Evolutionary conservation across 345 rosid species (phyloP).

Genomic region (Garcia nutans): DNA sequence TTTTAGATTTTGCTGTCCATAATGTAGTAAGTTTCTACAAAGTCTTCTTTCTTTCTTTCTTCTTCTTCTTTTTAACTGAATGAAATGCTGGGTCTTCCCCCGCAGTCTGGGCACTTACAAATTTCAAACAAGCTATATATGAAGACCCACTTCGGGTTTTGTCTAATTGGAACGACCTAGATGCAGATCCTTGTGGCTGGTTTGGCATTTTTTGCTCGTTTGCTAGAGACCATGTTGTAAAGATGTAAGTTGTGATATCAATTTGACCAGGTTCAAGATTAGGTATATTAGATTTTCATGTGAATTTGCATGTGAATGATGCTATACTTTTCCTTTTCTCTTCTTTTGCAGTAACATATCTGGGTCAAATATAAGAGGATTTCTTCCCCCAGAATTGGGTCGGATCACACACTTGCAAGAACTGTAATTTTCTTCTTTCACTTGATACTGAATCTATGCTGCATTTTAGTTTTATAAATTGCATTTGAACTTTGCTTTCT

Average conservation of each 20-base stretch:
- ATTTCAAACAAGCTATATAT: constrained; percentile 82
- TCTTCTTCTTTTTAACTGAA: constrained; percentile 19
- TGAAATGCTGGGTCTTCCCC: constrained; percentile 18
- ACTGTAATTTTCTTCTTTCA: constrained; percentile 47
- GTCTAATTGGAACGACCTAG: constrained; percentile 78
- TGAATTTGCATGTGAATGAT: constrained; percentile 13
- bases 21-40: not conserved
- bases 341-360: constrained; percentile 69
- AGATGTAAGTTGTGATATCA: constrained; percentile 55
- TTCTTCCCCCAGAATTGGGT: constrained; percentile 78
- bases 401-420: constrained; percentile 67
- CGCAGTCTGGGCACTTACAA: constrained; percentile 62
- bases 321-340: constrained; percentile 10
- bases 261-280: constrained; percentile 3
- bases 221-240: constrained; percentile 64
- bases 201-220: constrained; percentile 58
- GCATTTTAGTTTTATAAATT: not conserved
- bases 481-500: constrained; percentile 15
- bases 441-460: not conserved
- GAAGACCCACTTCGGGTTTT: constrained; percentile 81
- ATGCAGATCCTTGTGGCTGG: constrained; percentile 91
- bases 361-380: constrained; percentile 67
- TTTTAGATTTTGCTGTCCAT: not conserved
- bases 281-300: not conserved
- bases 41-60: not conserved